These are phyloP conservation scores for Coemansia sp. DNA, from an alignment of 192 early-diverging fungal species.

Conservation along the genomic window DNA sequence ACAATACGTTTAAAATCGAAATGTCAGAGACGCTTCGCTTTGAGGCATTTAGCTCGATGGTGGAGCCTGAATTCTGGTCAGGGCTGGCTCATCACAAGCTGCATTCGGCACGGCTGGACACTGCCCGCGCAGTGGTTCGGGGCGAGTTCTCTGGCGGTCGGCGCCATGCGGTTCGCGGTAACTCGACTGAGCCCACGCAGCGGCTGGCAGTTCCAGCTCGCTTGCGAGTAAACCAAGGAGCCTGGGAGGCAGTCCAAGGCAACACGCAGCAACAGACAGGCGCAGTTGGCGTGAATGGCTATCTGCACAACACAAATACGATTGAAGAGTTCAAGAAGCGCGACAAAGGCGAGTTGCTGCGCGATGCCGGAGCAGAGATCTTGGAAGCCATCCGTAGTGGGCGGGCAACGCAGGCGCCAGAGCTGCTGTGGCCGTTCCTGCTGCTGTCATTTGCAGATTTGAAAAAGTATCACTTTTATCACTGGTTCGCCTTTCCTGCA, in stretches of 20 bases:
- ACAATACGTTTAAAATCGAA: neutral
- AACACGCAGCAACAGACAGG: slow-evolving; percentile 8
- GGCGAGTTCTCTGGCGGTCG: slow-evolving; percentile 70
- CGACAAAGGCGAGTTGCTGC: slow-evolving; percentile 73
- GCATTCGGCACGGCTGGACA: slow-evolving; percentile 76
- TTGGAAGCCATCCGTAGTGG: slow-evolving; percentile 73
- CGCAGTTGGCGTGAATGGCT: slow-evolving; percentile 19
- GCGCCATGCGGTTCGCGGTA: slow-evolving; percentile 47
- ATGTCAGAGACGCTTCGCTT: slow-evolving; percentile 71
- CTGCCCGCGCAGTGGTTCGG: slow-evolving; percentile 55
- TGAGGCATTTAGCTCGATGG: slow-evolving; percentile 76
- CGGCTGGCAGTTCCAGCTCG: slow-evolving; percentile 58
- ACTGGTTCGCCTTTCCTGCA: slow-evolving; percentile 94
- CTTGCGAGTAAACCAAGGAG: slow-evolving; percentile 56
- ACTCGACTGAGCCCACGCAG: slow-evolving; percentile 20
- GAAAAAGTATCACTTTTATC: slow-evolving; percentile 93
- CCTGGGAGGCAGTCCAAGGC: neutral
- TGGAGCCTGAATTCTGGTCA: slow-evolving; percentile 91
- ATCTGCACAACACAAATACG: slow-evolving; percentile 89
- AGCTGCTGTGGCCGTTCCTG: slow-evolving; percentile 69
- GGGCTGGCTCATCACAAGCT: slow-evolving; percentile 81
- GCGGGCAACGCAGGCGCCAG: slow-evolving; percentile 61
- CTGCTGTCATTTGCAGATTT: slow-evolving; percentile 93
- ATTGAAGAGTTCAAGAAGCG: slow-evolving; percentile 84
- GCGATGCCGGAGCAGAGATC: slow-evolving; percentile 39